Conservation (phyloP, 129 eudicot species). For the Gnaphalium uliginosum region DNA sequence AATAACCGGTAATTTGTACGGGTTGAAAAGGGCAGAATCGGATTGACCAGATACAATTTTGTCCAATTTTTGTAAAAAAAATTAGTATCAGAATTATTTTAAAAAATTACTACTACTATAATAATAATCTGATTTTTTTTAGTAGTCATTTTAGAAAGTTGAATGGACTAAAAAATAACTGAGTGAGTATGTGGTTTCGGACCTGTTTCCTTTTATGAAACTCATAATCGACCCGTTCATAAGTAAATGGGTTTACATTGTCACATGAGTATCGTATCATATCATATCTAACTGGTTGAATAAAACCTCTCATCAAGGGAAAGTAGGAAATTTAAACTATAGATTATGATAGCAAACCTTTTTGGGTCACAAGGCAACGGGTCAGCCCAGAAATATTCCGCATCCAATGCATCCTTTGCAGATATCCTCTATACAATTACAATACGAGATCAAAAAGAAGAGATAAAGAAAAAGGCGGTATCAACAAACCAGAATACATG, state of each 20-base stretch:
- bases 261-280: slow-evolving; percentile 2
- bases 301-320: background rate
- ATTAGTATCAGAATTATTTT: background rate
- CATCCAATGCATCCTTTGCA: slow-evolving; percentile 93
- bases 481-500: background rate
- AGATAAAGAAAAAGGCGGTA: background rate
- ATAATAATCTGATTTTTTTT: background rate
- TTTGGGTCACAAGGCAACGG: slow-evolving; percentile 96
- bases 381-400: slow-evolving; percentile 94
- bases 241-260: background rate
- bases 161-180: background rate
- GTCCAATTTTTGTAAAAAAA: background rate
- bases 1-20: background rate
- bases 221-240: background rate
- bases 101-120: background rate
- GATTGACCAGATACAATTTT: background rate
- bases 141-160: background rate
- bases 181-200: background rate
- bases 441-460: slow-evolving; percentile 3
- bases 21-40: background rate
- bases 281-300: background rate
- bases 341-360: slow-evolving; percentile 43
- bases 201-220: background rate
- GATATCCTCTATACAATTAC: slow-evolving; percentile 70
- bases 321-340: background rate